These are phyloP conservation scores for Sarocladiaceae sp. DNA, from an alignment of 2,329 filamentous ascomycete genomes.

Conservation along the genomic window DNA sequence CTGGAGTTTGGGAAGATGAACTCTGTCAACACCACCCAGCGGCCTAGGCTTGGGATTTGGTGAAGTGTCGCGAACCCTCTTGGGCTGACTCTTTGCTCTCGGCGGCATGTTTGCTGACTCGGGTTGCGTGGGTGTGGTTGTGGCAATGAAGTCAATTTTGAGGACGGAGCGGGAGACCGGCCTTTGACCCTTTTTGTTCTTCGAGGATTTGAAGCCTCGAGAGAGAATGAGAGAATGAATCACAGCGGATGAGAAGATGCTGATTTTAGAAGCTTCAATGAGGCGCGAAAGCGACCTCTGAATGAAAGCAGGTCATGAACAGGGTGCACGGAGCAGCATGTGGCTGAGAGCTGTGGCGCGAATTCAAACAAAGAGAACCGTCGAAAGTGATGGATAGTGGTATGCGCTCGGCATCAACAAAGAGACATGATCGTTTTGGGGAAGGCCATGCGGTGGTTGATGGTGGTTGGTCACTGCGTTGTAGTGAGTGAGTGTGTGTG, in stretches of 20 bases:
- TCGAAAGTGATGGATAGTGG: background rate
- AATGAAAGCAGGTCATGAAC: slow-evolving; percentile 6
- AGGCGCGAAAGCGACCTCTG: slow-evolving; percentile 4
- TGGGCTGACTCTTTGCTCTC: slow-evolving; percentile 1
- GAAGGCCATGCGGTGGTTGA: background rate
- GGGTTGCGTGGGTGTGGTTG: background rate
- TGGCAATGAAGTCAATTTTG: background rate
- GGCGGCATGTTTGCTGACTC: background rate
- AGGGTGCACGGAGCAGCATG: background rate
- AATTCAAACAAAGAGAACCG: background rate
- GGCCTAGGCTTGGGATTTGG: background rate
- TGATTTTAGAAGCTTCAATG: background rate
- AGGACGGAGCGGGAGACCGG: background rate
- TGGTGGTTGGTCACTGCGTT: slow-evolving; percentile 3
- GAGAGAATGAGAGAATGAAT: too few relatives aligned
- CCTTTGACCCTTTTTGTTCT: background rate
- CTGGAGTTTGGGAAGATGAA: slow-evolving; percentile 14
- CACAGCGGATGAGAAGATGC: too few relatives aligned
- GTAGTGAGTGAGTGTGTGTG: slow-evolving; percentile 1
- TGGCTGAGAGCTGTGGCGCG: background rate
- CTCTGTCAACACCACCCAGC: background rate
- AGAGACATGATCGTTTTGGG: background rate
- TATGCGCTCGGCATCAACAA: background rate
- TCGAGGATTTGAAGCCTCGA: too few relatives aligned
- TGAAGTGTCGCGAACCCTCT: slow-evolving; percentile 7